Evolutionary conservation across 306 rosid genomes (phyloP).

Genomic region (Castanea crenata): DNA sequence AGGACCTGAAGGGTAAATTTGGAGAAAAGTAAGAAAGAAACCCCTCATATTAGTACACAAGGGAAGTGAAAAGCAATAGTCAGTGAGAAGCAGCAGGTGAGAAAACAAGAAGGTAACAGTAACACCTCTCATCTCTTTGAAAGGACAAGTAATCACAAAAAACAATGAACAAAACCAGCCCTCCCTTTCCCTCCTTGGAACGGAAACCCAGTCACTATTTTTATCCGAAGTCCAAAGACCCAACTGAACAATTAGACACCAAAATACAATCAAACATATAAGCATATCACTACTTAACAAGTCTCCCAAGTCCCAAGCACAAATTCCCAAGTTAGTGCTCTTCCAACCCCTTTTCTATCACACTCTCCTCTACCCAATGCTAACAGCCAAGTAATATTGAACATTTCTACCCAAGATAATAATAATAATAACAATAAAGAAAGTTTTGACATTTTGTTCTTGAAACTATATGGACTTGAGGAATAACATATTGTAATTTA

Average conservation of each 20-base stretch:
- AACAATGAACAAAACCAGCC: background rate
- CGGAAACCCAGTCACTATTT: background rate
- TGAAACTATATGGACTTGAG: background rate
- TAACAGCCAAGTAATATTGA: too few relatives aligned
- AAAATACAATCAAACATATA: background rate
- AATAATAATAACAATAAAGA: background rate
- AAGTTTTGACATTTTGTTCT: slow-evolving; percentile 12
- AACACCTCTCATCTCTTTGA: slow-evolving; percentile 22
- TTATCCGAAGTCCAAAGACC: background rate
- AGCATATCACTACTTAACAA: background rate
- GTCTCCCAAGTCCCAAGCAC: too few relatives aligned
- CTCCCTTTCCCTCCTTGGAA: background rate
- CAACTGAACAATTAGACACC: background rate
- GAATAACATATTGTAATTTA: background rate
- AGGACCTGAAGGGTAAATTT: background rate
- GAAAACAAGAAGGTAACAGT: slow-evolving; percentile 3
- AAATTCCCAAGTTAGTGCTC: too few relatives aligned
- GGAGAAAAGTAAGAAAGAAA: background rate
- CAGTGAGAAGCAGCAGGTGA: slow-evolving; percentile 23
- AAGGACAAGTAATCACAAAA: background rate
- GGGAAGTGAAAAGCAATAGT: slow-evolving; percentile 28
- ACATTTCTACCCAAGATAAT: too few relatives aligned
- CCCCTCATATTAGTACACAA: slow-evolving; percentile 32
- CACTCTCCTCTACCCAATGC: too few relatives aligned
- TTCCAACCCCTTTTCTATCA: too few relatives aligned